Base-by-base conservation (phyloP, 2,329 filamentous ascomycete species). In the Clonostachys byssicola region DNA sequence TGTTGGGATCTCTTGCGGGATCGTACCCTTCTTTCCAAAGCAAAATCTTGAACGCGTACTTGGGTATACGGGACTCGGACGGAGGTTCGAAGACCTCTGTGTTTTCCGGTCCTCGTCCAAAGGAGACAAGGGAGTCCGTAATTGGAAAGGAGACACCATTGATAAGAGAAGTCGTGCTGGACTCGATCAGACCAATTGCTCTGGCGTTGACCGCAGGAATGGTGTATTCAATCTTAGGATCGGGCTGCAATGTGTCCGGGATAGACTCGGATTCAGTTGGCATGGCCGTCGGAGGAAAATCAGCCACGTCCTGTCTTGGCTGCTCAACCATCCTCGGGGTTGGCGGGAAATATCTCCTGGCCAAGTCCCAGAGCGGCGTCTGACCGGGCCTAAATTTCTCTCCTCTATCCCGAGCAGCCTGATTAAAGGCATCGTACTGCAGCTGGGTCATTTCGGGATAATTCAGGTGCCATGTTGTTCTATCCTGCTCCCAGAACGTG, bases 31-130 rank as follows among this genome's bases (percentile, higher is more conserved):
- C 77, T 47, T 80, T 83, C 77, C 86, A 90, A 33, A 94, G 80
- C 34, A 89, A 74, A 36, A 96, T 72, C 57, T 88, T 86, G 55
- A 96, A 82, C 1, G 89, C 90, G 52, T 85, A 85, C 60, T 92
- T 92, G 2, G 92, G 89, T 35, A 97, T 81, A 14, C 84, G 85
- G 3, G 74, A 77, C 54, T 96, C 89, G 20, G 71, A 68, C 33
- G 65, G 69, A 43, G 84, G 72, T 1, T 77, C 66, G 57, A 91
- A 89, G 3, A 84, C 72, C 33, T 84, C 67, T 0, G 86, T 92
- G 56, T 90, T 92, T 17, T 77, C 72, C 1, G 67, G 71, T 0
- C 80, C 80, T 23, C 92, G 83, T 33, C 92, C 92, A 83, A 90
- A 97, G 0, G 85, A 86, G 0, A 85, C 82, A 54, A 89, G 67